phyloP scores from a whole-genome alignment of 768 basidiomycete species.

The Mycena vulgaris region DNA sequence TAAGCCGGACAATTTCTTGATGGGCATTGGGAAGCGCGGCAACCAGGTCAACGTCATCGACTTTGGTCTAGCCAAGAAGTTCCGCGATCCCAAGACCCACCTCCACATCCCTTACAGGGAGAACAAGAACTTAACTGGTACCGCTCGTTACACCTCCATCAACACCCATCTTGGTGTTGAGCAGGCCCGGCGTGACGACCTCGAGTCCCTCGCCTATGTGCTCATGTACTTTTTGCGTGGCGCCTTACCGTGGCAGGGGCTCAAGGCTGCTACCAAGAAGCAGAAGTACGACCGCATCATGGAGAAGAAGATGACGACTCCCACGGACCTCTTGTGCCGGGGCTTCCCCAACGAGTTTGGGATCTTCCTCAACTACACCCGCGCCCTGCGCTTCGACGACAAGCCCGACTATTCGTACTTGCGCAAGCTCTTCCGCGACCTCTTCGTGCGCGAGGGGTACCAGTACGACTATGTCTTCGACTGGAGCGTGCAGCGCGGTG shows the following conservation, averaged over 20 bases:
- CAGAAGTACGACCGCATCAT: conserved; percentile 99
- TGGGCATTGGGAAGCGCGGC: conserved; percentile 99
- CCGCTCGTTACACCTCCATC: conserved; percentile 98
- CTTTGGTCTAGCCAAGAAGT: conserved; percentile 99
- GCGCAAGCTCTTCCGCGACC: conserved; percentile 98
- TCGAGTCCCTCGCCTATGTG: conserved; percentile 98
- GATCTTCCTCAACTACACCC: conserved; percentile 99
- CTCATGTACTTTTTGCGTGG: conserved; percentile 99
- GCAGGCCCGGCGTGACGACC: conserved; percentile 97
- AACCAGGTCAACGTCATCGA: conserved; percentile 99
- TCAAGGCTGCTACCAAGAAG: conserved; percentile 99
- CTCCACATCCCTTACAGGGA: conserved; percentile 99
- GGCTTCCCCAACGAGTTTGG: conserved; percentile 99
- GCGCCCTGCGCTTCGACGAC: conserved; percentile 99
- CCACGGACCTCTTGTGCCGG: conserved; percentile 96
- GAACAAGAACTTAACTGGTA: conserved; percentile 99
- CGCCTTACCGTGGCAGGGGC: conserved; percentile 98
- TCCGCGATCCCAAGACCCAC: conserved; percentile 99
- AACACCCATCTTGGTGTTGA: conserved; percentile 99
- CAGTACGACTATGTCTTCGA: conserved; percentile 99
- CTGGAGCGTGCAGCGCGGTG: conserved; percentile 91
- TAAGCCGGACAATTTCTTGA: conserved; percentile 99
- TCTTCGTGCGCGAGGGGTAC: conserved; percentile 97
- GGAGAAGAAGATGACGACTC: conserved; percentile 99
- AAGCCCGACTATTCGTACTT: conserved; percentile 99